Conservation (phyloP, 148 eudicot genomes). For the Rhododendron mucronatum region DNA sequence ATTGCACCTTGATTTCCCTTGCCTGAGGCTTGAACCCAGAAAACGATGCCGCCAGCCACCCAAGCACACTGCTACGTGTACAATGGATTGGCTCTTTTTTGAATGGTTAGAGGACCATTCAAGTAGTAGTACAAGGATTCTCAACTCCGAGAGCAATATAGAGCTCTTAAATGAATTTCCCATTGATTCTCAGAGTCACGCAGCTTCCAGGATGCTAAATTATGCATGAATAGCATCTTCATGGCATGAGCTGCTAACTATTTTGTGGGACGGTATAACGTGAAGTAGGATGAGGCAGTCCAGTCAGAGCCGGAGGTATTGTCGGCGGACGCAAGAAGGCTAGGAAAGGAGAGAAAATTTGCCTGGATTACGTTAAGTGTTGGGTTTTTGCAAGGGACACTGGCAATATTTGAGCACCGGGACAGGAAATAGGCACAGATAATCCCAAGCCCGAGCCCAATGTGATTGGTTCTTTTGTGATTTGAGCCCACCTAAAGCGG, state of each 20-base stretch:
- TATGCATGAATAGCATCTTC: background rate
- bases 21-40: background rate
- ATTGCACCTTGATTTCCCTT: background rate
- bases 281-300: background rate
- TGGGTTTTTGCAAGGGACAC: too few relatives aligned
- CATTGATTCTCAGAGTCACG: background rate
- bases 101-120: background rate
- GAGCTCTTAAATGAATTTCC: background rate
- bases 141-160: background rate
- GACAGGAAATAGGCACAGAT: too few relatives aligned
- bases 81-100: background rate
- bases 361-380: too few relatives aligned
- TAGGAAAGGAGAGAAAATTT: too few relatives aligned
- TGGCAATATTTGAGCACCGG: too few relatives aligned
- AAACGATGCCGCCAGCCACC: background rate
- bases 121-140: background rate
- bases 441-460: too few relatives aligned
- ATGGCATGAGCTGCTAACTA: background rate
- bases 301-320: too few relatives aligned
- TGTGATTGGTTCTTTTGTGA: too few relatives aligned
- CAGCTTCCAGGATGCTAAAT: background rate
- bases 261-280: background rate
- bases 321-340: too few relatives aligned
- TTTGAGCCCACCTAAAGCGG: too few relatives aligned
- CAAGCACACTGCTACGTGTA: background rate